A percentile compares a stretch with the other conserved stretches of the same genome.
Evolutionary conservation across 129 eudicot species (phyloP).

Genomic region (Helianthus tuberosus): DNA sequence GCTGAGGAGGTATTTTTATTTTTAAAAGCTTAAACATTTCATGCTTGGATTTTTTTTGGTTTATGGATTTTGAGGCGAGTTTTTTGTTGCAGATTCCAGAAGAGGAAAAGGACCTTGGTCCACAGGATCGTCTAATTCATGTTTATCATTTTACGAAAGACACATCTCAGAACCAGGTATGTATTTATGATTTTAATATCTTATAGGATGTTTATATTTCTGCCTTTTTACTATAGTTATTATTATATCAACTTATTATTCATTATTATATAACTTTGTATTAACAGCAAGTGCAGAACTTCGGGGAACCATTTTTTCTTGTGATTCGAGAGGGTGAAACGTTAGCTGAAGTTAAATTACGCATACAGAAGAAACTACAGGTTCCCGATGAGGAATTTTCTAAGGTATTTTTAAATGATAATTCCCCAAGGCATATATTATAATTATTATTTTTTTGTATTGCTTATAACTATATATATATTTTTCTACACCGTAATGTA

Average conservation of each 20-base stretch:
- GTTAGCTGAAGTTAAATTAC: conserved; percentile 67
- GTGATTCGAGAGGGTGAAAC: conserved; percentile 83
- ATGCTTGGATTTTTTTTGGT: not conserved
- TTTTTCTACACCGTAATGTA: conserved; percentile 9
- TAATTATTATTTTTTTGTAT: not conserved
- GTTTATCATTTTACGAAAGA: conserved; percentile 80
- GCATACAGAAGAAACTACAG: conserved; percentile 79
- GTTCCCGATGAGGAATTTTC: conserved; percentile 89
- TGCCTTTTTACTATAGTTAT: not conserved
- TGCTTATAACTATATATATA: not conserved
- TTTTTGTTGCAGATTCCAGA: conserved; percentile 72
- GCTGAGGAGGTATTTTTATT: conserved; percentile 79
- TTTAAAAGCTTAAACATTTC: not conserved
- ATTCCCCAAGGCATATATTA: not conserved
- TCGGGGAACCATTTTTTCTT: conserved; percentile 85
- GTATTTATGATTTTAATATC: not conserved
- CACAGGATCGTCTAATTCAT: conserved; percentile 78
- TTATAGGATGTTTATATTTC: not conserved
- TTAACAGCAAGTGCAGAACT: conserved; percentile 67
- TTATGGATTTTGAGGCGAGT: conserved; percentile 2
- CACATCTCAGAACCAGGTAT: conserved; percentile 60
- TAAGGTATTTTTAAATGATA: conserved; percentile 46
- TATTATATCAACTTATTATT: conserved; percentile 1
- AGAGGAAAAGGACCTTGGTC: conserved; percentile 81
- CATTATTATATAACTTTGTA: conserved; percentile 8